A percentile compares a stretch with the other conserved stretches of the same genome.
Evolutionary conservation across 305 asterid species (phyloP).

Genomic region (Rubia tinctorum): DNA sequence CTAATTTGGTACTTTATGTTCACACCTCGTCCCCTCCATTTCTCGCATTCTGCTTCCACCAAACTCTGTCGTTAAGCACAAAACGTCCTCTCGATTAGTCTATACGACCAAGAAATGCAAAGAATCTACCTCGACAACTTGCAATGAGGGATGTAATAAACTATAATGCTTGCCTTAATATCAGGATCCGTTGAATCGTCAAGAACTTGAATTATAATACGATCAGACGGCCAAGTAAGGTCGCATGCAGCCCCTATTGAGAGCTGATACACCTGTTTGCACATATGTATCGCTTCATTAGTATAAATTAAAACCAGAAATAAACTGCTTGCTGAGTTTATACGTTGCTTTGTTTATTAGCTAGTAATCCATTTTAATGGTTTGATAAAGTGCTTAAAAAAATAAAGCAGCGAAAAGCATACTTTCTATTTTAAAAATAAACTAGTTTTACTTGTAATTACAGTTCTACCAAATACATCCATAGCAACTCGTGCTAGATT

Average conservation of each 20-base stretch:
- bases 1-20: constrained; percentile 81
- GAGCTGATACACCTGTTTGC: constrained; percentile 58
- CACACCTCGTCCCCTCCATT: constrained; percentile 85
- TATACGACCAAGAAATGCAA: not conserved
- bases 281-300: too few relatives aligned
- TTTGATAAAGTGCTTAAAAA: too few relatives aligned
- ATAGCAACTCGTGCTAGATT: too few relatives aligned
- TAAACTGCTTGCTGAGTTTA: too few relatives aligned
- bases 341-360: too few relatives aligned
- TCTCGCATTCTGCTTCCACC: constrained; percentile 84
- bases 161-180: constrained; percentile 32
- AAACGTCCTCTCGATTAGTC: not conserved
- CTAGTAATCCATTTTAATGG: too few relatives aligned
- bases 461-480: too few relatives aligned
- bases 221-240: constrained; percentile 80
- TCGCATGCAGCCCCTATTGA: constrained; percentile 94
- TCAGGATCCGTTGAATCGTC: constrained; percentile 83
- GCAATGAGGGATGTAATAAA: not conserved
- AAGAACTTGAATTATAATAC: constrained; percentile 77
- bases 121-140: constrained; percentile 2
- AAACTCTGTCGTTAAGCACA: constrained; percentile 37
- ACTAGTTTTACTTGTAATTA: too few relatives aligned
- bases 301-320: too few relatives aligned
- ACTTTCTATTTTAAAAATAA: too few relatives aligned
- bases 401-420: too few relatives aligned